Conservation (phyloP, 1,139 yeast genomes). For the Taiozyma sp. region DNA sequence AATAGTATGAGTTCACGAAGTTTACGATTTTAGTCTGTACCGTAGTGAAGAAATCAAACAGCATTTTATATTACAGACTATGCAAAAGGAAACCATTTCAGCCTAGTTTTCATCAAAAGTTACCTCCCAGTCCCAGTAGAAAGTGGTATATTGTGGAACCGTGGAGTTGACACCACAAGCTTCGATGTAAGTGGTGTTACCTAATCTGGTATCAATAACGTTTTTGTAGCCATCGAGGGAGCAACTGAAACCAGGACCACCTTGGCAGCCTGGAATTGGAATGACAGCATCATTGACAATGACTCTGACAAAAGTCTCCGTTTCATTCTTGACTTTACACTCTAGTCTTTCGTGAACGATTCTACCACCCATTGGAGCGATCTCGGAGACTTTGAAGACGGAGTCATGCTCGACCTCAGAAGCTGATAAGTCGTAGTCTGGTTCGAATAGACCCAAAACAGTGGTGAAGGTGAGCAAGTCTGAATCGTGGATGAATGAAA, state of each 20-base stretch:
- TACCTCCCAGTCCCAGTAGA: conserved; percentile 27
- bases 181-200: conserved; percentile 28
- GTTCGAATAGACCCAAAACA: conserved; percentile 44
- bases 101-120: conserved; percentile 15
- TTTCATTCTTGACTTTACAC: conserved; percentile 27
- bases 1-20: neutral
- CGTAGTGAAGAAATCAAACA: neutral
- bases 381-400: conserved; percentile 40
- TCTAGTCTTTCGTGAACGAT: conserved; percentile 45
- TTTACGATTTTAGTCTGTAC: neutral
- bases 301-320: conserved; percentile 41
- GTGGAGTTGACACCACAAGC: conserved; percentile 30
- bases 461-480: conserved; percentile 46
- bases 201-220: conserved; percentile 31
- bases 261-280: conserved; percentile 44
- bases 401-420: conserved; percentile 35
- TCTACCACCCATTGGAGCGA: conserved; percentile 55
- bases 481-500: conserved; percentile 55
- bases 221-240: conserved; percentile 35
- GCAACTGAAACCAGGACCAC: conserved; percentile 63
- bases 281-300: conserved; percentile 56
- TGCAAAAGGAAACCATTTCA: neutral
- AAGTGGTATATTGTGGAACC: conserved; percentile 20
- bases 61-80: neutral
- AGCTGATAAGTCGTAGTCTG: conserved; percentile 30